Conservation (phyloP, 2,329 filamentous ascomycete genomes). For the Mycogone perniciosa region DNA sequence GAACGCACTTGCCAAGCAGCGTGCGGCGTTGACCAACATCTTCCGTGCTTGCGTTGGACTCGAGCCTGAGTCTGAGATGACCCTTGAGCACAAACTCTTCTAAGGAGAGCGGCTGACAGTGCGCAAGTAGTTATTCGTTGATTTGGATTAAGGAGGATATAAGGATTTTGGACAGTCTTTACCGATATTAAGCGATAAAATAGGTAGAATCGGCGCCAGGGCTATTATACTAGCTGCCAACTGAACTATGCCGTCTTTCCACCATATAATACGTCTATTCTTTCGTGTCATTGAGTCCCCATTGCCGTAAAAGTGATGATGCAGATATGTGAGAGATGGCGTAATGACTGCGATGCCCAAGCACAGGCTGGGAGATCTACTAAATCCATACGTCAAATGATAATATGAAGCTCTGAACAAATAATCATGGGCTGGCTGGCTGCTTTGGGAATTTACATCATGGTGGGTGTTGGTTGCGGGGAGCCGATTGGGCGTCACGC, state of each 20-base stretch:
- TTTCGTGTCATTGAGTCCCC: neutral
- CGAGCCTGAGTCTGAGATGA: slow-evolving; percentile 98
- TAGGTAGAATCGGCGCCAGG: slow-evolving; percentile 15
- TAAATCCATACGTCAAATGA: too few relatives aligned
- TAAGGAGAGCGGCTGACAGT: slow-evolving; percentile 30
- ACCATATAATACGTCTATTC: neutral
- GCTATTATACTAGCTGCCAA: slow-evolving; percentile 3
- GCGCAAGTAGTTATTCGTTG: neutral
- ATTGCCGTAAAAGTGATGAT: too few relatives aligned
- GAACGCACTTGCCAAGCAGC: slow-evolving; percentile 94
- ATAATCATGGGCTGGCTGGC: neutral
- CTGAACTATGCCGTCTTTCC: slow-evolving; percentile 4
- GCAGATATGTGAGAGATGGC: too few relatives aligned
- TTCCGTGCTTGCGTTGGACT: slow-evolving; percentile 96
- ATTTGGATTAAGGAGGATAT: slow-evolving; percentile 1
- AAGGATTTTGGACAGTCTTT: slow-evolving; percentile 13
- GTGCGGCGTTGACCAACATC: slow-evolving; percentile 90
- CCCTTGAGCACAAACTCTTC: slow-evolving; percentile 96
- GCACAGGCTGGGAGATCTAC: too few relatives aligned
- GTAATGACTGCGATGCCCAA: too few relatives aligned
- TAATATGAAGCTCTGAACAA: too few relatives aligned
- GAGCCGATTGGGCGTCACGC: slow-evolving; percentile 15
- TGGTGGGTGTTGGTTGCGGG: neutral
- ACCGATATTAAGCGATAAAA: slow-evolving; percentile 11
- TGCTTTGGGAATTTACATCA: neutral